Evolutionary conservation across 108 stramenopile species (phyloP), one percentile per base, ranked within the genome.

Genomic region (Cyclotella choctawhatcheeana): DNA sequence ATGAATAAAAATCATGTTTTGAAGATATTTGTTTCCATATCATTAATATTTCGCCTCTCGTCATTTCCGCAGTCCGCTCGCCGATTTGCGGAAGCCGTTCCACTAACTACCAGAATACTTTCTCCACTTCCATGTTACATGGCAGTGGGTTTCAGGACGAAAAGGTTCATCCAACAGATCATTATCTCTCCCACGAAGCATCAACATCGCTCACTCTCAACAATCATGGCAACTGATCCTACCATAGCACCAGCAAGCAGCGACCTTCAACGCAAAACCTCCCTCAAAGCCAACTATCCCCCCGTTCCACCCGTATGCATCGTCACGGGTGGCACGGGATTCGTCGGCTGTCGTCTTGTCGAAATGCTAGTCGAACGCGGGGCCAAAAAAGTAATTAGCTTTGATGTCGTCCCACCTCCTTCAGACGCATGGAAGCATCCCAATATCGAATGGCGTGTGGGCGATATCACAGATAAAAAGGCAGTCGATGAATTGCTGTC

Each of bases 311-410:
- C 32, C 0, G 44, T 81, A 1, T 81, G 80, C 64, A 68, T 93
- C 5, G 98, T 99, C 14, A 99, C 98, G 0, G 98, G 98, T 37
- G 95, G 94, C 17, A 86, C 88, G 29, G 98, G 98, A 25, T 89
- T 99, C 63, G 96, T 96, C 22, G 98, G 98, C 18, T 85, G 66
- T 13, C 94, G 98, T 0, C 78, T 99, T 58, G 98, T 98, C 13
- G 98, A 99, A 89, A 98, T 99, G 97, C 82, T 98, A 35, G 75
- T 98, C 10, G 96, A 98, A 79, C 89, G 97, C 0, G 97, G 97
- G 22, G 96, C 96, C 21, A 55, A 69, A 31, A 86, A 81, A 12
- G 98, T 99, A 63, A 88, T 98, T 53, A 93, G 87, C n/a, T 96
- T 99, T 69, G 98, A 99, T 73, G 86, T 97, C 31, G 84, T 79